phyloP scores from a whole-genome alignment of 257 asterid genomes.

The Nicotiana tabacum region DNA sequence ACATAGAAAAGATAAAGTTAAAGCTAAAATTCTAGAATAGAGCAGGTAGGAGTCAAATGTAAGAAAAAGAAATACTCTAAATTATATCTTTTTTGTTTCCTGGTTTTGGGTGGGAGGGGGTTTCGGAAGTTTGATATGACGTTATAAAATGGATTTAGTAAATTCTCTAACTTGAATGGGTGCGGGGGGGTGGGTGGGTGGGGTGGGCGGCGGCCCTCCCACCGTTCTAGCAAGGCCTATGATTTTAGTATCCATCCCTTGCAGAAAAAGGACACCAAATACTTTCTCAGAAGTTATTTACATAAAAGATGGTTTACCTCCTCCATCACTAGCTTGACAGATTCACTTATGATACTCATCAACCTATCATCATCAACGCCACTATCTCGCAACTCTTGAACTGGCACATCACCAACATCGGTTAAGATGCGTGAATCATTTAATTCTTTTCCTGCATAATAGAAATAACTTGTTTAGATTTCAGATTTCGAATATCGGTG shows the following conservation, averaged over 20 bases:
- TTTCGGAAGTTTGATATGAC: not conserved
- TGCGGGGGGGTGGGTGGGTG: not conserved
- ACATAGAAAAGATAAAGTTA: not conserved
- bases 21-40: not conserved
- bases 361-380: constrained; percentile 88
- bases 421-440: constrained; percentile 80
- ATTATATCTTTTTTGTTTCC: not conserved
- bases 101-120: not conserved
- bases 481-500: not conserved
- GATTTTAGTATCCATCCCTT: not conserved
- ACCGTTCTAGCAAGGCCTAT: not conserved
- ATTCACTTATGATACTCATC: constrained; percentile 77
- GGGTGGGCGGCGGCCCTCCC: not conserved
- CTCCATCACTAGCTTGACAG: constrained; percentile 94
- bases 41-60: not conserved
- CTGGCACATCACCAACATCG: constrained; percentile 93
- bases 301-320: constrained; percentile 50
- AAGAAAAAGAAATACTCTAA: not conserved
- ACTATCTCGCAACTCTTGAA: constrained; percentile 89
- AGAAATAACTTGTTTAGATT: constrained; percentile 9
- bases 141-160: not conserved
- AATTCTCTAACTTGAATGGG: not conserved
- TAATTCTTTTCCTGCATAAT: constrained; percentile 67
- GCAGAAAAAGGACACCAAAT: not conserved
- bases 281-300: constrained; percentile 12